These are phyloP conservation scores for Gamarada debralockiae DNA, from an alignment of 495 filamentous ascomycete genomes.

Conservation along the genomic window DNA sequence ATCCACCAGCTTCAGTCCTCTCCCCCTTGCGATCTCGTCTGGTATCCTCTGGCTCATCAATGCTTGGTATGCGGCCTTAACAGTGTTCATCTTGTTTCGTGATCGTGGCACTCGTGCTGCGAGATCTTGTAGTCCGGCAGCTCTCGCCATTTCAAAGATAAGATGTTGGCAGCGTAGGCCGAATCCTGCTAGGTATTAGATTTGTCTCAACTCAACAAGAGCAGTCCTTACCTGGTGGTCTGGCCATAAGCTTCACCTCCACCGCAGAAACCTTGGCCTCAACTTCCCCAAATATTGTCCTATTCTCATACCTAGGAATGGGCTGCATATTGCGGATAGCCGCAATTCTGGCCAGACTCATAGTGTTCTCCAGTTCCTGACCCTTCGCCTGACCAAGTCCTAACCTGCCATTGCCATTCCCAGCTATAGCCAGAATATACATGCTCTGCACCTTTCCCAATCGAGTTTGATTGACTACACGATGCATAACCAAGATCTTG, in stretches of 20 bases:
- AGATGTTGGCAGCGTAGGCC: conserved; percentile 85
- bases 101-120: conserved; percentile 72
- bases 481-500: conserved; percentile 66
- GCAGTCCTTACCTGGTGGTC: conserved; percentile 77
- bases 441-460: conserved; percentile 80
- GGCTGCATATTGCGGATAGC: conserved; percentile 87
- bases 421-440: conserved; percentile 72
- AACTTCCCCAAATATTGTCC: conserved; percentile 87
- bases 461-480: conserved; percentile 89
- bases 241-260: conserved; percentile 69
- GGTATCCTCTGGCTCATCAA: conserved; percentile 78
- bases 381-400: conserved; percentile 90
- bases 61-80: conserved; percentile 84
- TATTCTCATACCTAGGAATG: conserved; percentile 79
- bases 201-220: neutral
- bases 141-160: conserved; percentile 88
- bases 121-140: conserved; percentile 80
- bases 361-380: conserved; percentile 61
- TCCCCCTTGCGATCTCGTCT: conserved; percentile 78
- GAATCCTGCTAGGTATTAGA: conserved; percentile 58
- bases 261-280: conserved; percentile 80
- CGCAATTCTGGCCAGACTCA: conserved; percentile 60
- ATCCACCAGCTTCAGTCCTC: conserved; percentile 93
- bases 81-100: conserved; percentile 92
- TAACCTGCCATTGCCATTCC: conserved; percentile 78